phyloP scores from a whole-genome alignment of 305 asterid species.

The Fraxinus albicans region DNA sequence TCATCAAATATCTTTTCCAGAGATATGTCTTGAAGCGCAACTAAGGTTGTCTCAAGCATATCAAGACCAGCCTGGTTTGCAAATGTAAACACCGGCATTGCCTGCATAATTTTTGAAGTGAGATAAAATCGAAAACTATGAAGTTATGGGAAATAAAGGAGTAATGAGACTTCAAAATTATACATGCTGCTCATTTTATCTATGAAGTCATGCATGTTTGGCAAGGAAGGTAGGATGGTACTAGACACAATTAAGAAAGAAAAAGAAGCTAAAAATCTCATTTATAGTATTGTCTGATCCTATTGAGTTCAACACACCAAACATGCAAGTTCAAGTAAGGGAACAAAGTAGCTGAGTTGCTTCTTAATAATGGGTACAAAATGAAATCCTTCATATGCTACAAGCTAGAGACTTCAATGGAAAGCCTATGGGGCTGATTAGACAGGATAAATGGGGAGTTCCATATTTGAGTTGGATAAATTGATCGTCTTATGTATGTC shows the following conservation, averaged over 20 bases:
- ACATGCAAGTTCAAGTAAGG: background rate
- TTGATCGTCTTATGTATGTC: background rate
- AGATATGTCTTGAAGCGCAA: constrained; percentile 89
- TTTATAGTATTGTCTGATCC: background rate
- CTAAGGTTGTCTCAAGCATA: constrained; percentile 96
- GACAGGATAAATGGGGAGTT: background rate
- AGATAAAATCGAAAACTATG: background rate
- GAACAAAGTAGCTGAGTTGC: background rate
- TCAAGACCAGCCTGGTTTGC: constrained; percentile 98
- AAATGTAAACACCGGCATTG: constrained; percentile 89
- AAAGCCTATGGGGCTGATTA: background rate
- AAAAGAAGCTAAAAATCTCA: background rate
- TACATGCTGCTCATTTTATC: background rate
- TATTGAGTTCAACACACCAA: background rate
- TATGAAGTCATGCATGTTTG: background rate
- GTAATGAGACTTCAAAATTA: background rate
- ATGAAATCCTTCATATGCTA: background rate
- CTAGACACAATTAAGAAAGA: background rate
- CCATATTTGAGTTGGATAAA: background rate
- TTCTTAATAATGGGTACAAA: background rate
- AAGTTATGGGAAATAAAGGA: background rate
- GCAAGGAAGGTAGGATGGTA: background rate
- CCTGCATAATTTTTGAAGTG: constrained; percentile 40
- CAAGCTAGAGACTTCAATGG: background rate
- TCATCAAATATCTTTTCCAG: constrained; percentile 91